These are phyloP conservation scores for Periconia digitata DNA, from an alignment of 2,329 filamentous ascomycete genomes.

Conservation along the genomic window DNA sequence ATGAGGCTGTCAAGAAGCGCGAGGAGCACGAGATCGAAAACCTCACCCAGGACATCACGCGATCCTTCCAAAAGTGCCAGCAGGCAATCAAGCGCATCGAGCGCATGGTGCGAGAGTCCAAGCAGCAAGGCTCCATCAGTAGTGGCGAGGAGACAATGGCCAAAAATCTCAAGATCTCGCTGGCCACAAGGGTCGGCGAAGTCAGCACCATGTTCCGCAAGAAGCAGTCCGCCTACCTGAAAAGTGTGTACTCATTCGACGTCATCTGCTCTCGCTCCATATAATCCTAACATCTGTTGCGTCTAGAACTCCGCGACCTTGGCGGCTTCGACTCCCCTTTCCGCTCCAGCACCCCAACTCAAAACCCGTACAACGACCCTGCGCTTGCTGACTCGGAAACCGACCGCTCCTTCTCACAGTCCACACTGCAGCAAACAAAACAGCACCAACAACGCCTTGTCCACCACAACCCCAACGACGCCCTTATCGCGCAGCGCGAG, in stretches of 20 bases:
- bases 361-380: conserved; percentile 76
- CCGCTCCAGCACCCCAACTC: conserved; percentile 46
- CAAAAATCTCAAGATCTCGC: conserved; percentile 88
- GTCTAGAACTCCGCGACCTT: conserved; percentile 47
- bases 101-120: conserved; percentile 79
- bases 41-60: conserved; percentile 87
- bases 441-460: conserved; percentile 53
- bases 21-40: conserved; percentile 91
- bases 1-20: conserved; percentile 82
- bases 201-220: conserved; percentile 91
- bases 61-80: conserved; percentile 87
- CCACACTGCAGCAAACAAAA: conserved; percentile 77
- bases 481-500: conserved; percentile 86
- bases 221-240: conserved; percentile 95
- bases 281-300: conserved; percentile 16
- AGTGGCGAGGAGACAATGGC: conserved; percentile 93
- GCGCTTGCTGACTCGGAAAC: conserved; percentile 86
- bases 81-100: conserved; percentile 86
- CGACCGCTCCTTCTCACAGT: conserved; percentile 89
- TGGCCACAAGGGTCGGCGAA: conserved; percentile 86
- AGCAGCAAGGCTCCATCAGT: conserved; percentile 70
- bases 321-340: conserved; percentile 53
- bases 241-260: conserved; percentile 66
- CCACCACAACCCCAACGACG: conserved; percentile 68
- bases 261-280: not conserved